Evolutionary conservation across 176 grass and related monocot genomes (phyloP).

Genomic region (maize (Zea mays)): Zm-B73-REFERENCE-NAM-5.0 NC_050100.1:118739001-118739500

Average conservation of each 20-base stretch:
- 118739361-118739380: too few species aligned
- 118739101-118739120: not conserved
- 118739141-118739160: constrained; percentile 66
- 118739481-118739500: too few species aligned
- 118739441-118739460: too few species aligned
- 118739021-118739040: constrained; percentile 59
- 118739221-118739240: constrained; percentile 82
- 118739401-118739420: too few species aligned
- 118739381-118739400: too few species aligned
- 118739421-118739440: too few species aligned
- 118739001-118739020: constrained; percentile 49
- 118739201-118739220: constrained; percentile 91
- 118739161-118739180: constrained; percentile 81
- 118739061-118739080: constrained; percentile 79
- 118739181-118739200: constrained; percentile 89
- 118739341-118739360: too few species aligned
- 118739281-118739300: not conserved
- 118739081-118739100: constrained; percentile 2
- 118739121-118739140: too few species aligned
- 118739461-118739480: too few species aligned
- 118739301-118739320: constrained; percentile 35
- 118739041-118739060: constrained; percentile 89
- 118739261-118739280: not conserved
- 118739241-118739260: constrained; percentile 28
- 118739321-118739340: constrained; percentile 74